Conservation (phyloP, 495 filamentous ascomycete species). For the Xanthoparmelia taractica region DNA sequence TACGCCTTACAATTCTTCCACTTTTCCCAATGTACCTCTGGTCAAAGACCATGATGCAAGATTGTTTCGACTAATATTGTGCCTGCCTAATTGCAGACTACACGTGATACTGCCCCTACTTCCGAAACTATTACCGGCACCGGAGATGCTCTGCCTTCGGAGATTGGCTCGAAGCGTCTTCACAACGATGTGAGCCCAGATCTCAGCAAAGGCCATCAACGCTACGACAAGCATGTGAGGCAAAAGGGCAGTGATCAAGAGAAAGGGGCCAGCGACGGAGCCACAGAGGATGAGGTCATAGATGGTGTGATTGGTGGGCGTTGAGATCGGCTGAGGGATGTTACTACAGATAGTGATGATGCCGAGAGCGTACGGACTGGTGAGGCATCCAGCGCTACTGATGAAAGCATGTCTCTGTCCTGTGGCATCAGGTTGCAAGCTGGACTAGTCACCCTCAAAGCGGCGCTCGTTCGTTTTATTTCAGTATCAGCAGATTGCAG, state of each 20-base stretch:
- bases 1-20: constrained; percentile 7
- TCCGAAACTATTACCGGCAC: constrained; percentile 47
- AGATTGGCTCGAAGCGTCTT: constrained; percentile 42
- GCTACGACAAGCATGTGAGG: constrained; percentile 39
- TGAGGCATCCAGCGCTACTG: no score
- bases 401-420: no score
- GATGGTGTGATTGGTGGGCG: constrained; percentile 29
- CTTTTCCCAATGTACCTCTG: neutral
- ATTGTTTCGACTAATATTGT: neutral
- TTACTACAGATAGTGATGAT: neutral
- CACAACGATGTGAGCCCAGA: constrained; percentile 29
- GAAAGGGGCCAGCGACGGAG: constrained; percentile 29
- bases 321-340: constrained; percentile 26
- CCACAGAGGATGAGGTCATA: constrained; percentile 28
- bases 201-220: constrained; percentile 31
- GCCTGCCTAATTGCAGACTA: constrained; percentile 18
- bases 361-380: neutral
- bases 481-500: no score
- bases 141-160: constrained; percentile 40
- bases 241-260: constrained; percentile 38
- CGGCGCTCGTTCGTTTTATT: no score
- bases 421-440: no score
- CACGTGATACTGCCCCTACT: constrained; percentile 38
- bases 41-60: neutral
- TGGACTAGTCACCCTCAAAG: no score